A percentile compares a stretch with the other conserved stretches of the same genome.
Evolutionary conservation across 768 basidiomycete species (phyloP).

Genomic region (Naganishia kalamii): DNA sequence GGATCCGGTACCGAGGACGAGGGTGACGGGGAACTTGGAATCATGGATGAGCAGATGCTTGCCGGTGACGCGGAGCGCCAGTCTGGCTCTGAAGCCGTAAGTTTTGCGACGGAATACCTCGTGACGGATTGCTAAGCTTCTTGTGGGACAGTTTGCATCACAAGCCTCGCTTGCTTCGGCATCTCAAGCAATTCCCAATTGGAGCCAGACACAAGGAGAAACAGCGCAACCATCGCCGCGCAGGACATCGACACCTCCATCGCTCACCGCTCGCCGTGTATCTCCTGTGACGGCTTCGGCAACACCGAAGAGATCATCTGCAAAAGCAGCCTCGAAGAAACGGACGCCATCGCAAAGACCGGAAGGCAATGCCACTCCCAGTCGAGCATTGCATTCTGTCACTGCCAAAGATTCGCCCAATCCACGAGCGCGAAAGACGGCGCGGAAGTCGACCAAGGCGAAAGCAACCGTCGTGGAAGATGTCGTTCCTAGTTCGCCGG

Average conservation of each 20-base stretch:
- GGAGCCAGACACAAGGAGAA: background rate
- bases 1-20: background rate
- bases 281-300: background rate
- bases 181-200: background rate
- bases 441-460: background rate
- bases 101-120: background rate
- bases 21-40: background rate
- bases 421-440: background rate
- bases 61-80: background rate
- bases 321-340: background rate
- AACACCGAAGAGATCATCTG: background rate
- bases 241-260: background rate
- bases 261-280: background rate
- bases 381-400: background rate
- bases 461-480: background rate
- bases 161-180: conserved; percentile 1
- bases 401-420: background rate
- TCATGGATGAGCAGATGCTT: background rate
- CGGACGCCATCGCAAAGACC: background rate
- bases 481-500: conserved; percentile 6
- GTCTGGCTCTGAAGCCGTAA: background rate
- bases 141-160: background rate
- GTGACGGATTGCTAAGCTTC: background rate
- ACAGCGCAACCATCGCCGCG: background rate
- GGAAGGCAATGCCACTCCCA: background rate